A percentile compares a stretch with the other conserved stretches of the same genome.
Conservation (phyloP, 768 basidiomycete species). For the Lentinula raphanica region DNA sequence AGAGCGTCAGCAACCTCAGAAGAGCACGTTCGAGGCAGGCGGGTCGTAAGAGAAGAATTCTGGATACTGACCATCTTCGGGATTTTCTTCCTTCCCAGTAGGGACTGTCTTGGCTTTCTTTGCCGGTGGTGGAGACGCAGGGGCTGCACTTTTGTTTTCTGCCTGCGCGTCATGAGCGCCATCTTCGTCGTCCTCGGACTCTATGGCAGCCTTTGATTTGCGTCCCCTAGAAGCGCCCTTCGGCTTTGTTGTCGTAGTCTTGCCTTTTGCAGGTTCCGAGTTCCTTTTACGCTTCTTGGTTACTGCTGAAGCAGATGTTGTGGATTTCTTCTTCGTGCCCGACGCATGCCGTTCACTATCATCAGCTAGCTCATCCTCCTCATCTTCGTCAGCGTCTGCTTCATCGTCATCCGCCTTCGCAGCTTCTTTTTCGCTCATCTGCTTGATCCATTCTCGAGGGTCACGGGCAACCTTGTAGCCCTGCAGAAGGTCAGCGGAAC, state of each 20-base stretch:
- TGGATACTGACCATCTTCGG: conserved; percentile 57
- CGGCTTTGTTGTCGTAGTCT: conserved; percentile 27
- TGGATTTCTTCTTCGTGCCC: conserved; percentile 16
- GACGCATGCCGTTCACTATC: conserved; percentile 6
- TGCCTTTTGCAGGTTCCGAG: conserved; percentile 35
- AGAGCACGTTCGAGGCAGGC: background rate
- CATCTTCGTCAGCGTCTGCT: conserved; percentile 39
- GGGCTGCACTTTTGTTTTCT: conserved; percentile 50
- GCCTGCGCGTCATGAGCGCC: conserved; percentile 46
- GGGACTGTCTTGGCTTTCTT: conserved; percentile 52
- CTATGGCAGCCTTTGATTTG: conserved; percentile 7
- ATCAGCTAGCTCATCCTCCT: conserved; percentile 46
- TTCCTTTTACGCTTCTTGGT: conserved; percentile 56
- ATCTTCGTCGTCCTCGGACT: conserved; percentile 41
- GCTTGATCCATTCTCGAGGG: conserved; percentile 52
- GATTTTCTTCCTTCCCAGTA: conserved; percentile 55
- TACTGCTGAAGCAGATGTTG: conserved; percentile 9
- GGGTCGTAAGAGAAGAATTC: conserved; percentile 7
- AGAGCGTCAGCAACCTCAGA: background rate
- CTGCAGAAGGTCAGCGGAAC: conserved; percentile 61
- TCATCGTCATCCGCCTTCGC: conserved; percentile 22
- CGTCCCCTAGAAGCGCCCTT: conserved; percentile 29
- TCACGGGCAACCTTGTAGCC: conserved; percentile 72
- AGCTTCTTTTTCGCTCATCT: conserved; percentile 22
- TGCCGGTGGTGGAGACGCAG: conserved; percentile 39